phyloP scores from a whole-genome alignment of 2,329 filamentous ascomycete genomes.

The Blumeria hordei region DNA sequence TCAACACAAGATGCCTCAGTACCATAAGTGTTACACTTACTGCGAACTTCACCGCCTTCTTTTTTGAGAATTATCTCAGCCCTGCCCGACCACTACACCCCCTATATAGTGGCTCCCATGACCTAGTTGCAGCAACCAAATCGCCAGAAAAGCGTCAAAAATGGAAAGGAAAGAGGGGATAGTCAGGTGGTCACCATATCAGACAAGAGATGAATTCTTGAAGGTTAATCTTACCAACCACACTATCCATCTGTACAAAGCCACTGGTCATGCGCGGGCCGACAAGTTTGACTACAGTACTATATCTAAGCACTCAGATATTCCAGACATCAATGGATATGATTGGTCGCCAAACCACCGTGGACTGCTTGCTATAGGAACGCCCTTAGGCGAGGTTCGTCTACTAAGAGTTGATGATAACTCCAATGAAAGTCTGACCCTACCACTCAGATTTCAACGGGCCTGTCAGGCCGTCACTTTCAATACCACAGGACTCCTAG shows the following conservation, averaged over 20 bases:
- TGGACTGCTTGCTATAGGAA: slow-evolving; percentile 50
- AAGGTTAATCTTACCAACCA: slow-evolving; percentile 40
- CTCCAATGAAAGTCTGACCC: slow-evolving; percentile 37
- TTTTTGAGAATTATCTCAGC: too few relatives aligned
- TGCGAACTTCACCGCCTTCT: too few relatives aligned
- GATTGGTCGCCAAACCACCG: slow-evolving; percentile 40
- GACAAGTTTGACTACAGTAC: slow-evolving; percentile 32
- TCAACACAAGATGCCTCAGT: too few relatives aligned
- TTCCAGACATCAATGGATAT: slow-evolving; percentile 38
- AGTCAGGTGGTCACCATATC: slow-evolving; percentile 40
- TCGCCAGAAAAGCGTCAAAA: neutral
- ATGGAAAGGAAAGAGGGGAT: slow-evolving; percentile 23
- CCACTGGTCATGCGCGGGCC: slow-evolving; percentile 31
- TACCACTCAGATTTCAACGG: slow-evolving; percentile 49
- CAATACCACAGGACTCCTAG: slow-evolving; percentile 45
- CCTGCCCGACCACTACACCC: too few relatives aligned
- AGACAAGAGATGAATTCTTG: slow-evolving; percentile 32
- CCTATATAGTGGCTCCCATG: too few relatives aligned
- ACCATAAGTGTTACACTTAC: too few relatives aligned
- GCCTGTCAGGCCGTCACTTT: slow-evolving; percentile 66
- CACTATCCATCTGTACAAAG: slow-evolving; percentile 36
- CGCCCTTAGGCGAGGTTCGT: slow-evolving; percentile 49
- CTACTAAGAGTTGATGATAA: slow-evolving; percentile 49
- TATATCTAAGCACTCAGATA: slow-evolving; percentile 34
- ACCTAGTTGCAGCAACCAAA: too few relatives aligned